Evolutionary conservation across 352 stramenopile genomes (phyloP), one percentile per base, ranked within the genome.

Genomic region (Phytopythium vexans): DNA sequence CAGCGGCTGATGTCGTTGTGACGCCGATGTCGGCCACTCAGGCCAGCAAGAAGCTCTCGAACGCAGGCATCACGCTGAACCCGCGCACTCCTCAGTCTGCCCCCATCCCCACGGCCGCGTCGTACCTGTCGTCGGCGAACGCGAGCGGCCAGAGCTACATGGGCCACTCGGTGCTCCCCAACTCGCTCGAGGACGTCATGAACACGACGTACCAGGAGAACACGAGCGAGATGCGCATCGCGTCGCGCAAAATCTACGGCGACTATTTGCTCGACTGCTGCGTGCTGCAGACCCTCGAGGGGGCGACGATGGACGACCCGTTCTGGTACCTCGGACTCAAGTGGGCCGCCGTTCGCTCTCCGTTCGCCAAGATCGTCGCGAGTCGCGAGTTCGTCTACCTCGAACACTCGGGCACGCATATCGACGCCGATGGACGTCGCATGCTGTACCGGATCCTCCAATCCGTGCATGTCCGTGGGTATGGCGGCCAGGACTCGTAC

Each of bases 311-410:
- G 2, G 66, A 80, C 5, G 81, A 91, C 34, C 81, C 81, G 45
- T 91, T 89, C 62, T 87, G 75, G 76, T 91, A 86, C 56, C 21
- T 91, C 16, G 76, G 81, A 3, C 65, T 91, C 41, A 88, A 89
- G 69, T 91, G 81, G 81, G 38, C 84, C 49, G 81, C 77, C n/a
- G 33, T 89, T 44, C 73, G 73, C 46, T 87, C 81, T 21, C 81
- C 81, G 4, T 68, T 86, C 36, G 73, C 80, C 36, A 68, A 68
- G 46, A 64, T 91, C 37, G 62, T 88, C 41, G 67, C 75, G 35
- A 77, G 70, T 58, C 75, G 81, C 6, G 81, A 91, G 54, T 87
- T 88, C 46, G 76, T 88, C 6, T 81, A 76, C 52, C 63, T 91
- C 15, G 81, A 91, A 48, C 77, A 87, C 56, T 70, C 79, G 45